Evolutionary conservation across 306 rosid genomes (phyloP).

Genomic region (Casuarina equisetifolia): DNA sequence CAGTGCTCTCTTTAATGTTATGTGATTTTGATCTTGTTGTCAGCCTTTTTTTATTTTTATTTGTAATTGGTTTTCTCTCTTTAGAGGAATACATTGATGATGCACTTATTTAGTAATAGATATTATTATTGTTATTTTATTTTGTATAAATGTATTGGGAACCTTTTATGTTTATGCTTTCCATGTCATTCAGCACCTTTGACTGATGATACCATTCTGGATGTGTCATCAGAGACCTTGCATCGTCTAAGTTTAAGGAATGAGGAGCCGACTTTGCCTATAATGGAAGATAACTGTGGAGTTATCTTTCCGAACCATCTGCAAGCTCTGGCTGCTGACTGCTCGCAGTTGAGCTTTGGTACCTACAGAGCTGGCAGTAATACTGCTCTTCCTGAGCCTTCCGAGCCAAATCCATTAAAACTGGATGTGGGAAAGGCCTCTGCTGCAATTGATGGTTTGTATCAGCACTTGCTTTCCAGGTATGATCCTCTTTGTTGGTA

Average conservation of each 20-base stretch:
- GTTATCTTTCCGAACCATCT: conserved; percentile 66
- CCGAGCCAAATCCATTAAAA: conserved; percentile 32
- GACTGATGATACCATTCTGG: conserved; percentile 27
- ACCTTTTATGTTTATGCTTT: conserved; percentile 16
- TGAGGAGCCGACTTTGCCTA: conserved; percentile 23
- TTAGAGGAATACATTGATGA: too few species aligned
- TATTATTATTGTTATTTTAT: not conserved
- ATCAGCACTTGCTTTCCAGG: conserved; percentile 40
- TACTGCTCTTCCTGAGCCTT: conserved; percentile 38
- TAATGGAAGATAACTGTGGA: conserved; percentile 23
- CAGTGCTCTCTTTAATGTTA: too few species aligned
- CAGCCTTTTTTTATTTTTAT: too few species aligned
- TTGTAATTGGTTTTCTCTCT: too few species aligned
- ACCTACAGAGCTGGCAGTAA: conserved; percentile 42
- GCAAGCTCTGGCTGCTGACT: conserved; percentile 52
- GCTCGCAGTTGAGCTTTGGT: conserved; percentile 79
- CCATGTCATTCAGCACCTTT: conserved; percentile 24
- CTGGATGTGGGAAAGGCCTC: conserved; percentile 44
- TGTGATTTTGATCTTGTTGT: too few species aligned
- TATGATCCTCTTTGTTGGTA: conserved; percentile 30
- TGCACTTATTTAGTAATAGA: not conserved
- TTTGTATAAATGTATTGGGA: not conserved
- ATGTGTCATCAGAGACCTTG: conserved; percentile 43
- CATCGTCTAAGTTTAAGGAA: conserved; percentile 42
- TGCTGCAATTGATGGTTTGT: conserved; percentile 36